Evolutionary conservation across 116 monocot species (phyloP).

Genomic region (Phalaenopsis hybrid): DNA sequence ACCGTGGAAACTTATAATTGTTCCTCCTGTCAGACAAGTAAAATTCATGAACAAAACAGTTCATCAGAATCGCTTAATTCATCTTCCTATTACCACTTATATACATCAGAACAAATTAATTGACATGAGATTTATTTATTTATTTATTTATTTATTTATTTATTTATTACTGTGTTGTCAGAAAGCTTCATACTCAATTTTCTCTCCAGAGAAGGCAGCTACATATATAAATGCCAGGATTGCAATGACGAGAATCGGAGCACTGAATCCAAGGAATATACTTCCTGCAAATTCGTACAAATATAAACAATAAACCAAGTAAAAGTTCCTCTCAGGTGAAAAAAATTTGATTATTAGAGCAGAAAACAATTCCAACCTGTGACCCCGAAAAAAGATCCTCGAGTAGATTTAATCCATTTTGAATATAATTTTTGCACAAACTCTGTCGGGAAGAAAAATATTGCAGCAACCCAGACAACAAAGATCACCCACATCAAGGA

Average conservation of each 20-base stretch:
- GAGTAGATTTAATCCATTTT: slow-evolving; percentile 7
- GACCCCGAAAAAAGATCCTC: slow-evolving; percentile 39
- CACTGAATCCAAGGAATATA: slow-evolving; percentile 53
- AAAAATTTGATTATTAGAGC: neutral
- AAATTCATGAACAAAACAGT: neutral
- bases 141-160: neutral
- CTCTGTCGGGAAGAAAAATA: slow-evolving; percentile 40
- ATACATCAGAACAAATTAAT: neutral
- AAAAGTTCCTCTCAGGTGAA: no score
- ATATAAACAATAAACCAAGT: neutral
- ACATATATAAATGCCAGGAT: slow-evolving; percentile 56
- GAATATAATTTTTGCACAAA: slow-evolving; percentile 3
- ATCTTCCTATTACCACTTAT: neutral
- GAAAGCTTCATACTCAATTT: slow-evolving; percentile 27
- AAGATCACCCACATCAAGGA: slow-evolving; percentile 61
- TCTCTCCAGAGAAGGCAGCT: slow-evolving; percentile 32
- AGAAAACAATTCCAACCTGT: slow-evolving; percentile 30
- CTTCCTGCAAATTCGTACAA: slow-evolving; percentile 47
- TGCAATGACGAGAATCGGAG: slow-evolving; percentile 58
- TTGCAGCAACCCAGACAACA: slow-evolving; percentile 40
- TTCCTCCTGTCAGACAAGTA: slow-evolving; percentile 33
- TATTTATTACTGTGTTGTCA: neutral
- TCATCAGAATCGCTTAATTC: neutral
- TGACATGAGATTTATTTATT: no score
- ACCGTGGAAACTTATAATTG: slow-evolving; percentile 32